A percentile compares a stretch with the other conserved stretches of the same genome.
phyloP scores from a whole-genome alignment of 441 rosid species.

The Euphorbia celastroides region DNA sequence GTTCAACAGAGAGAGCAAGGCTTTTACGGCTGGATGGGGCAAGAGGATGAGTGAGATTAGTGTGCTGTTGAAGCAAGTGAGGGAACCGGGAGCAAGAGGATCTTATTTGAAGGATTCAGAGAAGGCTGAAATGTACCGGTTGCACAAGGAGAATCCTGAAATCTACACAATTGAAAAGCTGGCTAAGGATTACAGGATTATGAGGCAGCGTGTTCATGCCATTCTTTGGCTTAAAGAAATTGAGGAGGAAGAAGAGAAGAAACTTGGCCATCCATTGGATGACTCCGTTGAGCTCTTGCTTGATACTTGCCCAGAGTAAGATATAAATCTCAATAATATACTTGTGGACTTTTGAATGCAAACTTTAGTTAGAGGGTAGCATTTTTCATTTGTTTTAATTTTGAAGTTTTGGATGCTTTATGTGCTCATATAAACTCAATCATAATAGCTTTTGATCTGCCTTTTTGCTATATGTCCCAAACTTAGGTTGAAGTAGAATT shows the following conservation, averaged over 20 bases:
- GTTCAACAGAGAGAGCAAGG: slow-evolving; percentile 35
- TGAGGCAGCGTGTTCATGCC: slow-evolving; percentile 92
- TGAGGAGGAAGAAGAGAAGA: slow-evolving; percentile 85
- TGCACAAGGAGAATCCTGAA: slow-evolving; percentile 79
- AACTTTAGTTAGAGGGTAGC: too few species aligned
- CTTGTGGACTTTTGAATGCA: neutral
- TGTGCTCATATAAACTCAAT: neutral
- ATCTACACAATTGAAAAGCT: slow-evolving; percentile 66
- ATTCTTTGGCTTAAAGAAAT: slow-evolving; percentile 84
- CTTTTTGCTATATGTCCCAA: neutral
- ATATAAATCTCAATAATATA: slow-evolving; percentile 9
- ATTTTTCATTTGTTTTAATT: too few species aligned
- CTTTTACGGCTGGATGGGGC: slow-evolving; percentile 51
- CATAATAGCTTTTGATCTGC: neutral
- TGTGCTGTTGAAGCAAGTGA: slow-evolving; percentile 59
- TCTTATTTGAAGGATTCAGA: slow-evolving; percentile 77
- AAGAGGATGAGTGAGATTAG: slow-evolving; percentile 44
- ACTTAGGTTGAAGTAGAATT: neutral
- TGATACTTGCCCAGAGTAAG: slow-evolving; percentile 82
- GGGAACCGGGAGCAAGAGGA: slow-evolving; percentile 84
- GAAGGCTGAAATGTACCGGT: slow-evolving; percentile 83
- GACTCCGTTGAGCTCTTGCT: slow-evolving; percentile 82
- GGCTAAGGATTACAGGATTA: slow-evolving; percentile 80
- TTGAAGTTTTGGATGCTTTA: neutral
- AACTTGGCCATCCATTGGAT: slow-evolving; percentile 72